Evolutionary conservation across 148 eudicot species (phyloP).

Genomic region (Vaccinium vitisidaea): DNA sequence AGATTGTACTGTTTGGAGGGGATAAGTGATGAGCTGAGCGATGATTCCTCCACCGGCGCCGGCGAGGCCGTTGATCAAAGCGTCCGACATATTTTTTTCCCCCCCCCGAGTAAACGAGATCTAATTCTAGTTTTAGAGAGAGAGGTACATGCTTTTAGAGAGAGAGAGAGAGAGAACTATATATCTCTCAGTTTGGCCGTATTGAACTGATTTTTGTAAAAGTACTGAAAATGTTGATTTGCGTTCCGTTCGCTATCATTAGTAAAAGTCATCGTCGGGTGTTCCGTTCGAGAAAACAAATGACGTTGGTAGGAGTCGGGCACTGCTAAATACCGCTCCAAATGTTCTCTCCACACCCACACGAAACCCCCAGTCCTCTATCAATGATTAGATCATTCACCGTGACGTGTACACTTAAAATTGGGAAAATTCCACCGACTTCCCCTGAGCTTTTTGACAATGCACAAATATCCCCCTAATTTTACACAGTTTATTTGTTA

Average conservation of each 20-base stretch:
- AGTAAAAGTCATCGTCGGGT: neutral
- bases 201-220: neutral
- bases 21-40: conserved; percentile 96
- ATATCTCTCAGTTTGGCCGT: conserved; percentile 20
- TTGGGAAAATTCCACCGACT: too few relatives aligned
- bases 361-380: too few relatives aligned
- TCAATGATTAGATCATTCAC: too few relatives aligned
- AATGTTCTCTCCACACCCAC: neutral
- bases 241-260: conserved; percentile 4
- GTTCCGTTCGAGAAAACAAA: conserved; percentile 15
- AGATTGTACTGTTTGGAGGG: conserved; percentile 73
- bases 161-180: conserved; percentile 9
- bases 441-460: too few relatives aligned
- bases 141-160: neutral
- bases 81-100: conserved; percentile 68
- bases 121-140: neutral
- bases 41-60: conserved; percentile 99
- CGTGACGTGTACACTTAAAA: too few relatives aligned
- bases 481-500: too few relatives aligned
- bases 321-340: neutral
- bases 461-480: too few relatives aligned
- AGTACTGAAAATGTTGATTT: neutral
- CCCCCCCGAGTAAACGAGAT: neutral
- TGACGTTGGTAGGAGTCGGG: conserved; percentile 11
- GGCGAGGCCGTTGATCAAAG: conserved; percentile 88